phyloP scores from a whole-genome alignment of 208 protist genomes.

The Lotmaria passim region DNA sequence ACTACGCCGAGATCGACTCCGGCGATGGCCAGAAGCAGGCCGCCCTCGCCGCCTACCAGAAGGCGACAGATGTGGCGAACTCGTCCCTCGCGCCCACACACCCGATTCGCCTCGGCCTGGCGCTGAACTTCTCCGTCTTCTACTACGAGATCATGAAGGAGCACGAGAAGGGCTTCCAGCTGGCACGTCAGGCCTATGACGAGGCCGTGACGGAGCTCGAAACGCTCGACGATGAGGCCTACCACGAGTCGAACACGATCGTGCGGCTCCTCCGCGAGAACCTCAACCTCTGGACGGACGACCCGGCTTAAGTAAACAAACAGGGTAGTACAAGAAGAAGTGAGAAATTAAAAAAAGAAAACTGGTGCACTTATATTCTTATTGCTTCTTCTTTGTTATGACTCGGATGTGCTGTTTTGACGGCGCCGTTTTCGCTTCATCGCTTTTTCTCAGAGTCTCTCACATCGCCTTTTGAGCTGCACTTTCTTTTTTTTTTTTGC shows the following conservation, averaged over 20 bases:
- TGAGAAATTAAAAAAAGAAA: background rate
- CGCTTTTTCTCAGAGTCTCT: too few species aligned
- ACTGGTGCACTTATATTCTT: background rate
- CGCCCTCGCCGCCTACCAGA: slow-evolving; percentile 90
- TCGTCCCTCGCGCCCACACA: slow-evolving; percentile 94
- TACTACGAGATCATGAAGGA: slow-evolving; percentile 99
- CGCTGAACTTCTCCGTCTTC: slow-evolving; percentile 99
- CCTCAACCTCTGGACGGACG: slow-evolving; percentile 98
- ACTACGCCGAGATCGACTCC: slow-evolving; percentile 97
- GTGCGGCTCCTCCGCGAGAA: slow-evolving; percentile 99
- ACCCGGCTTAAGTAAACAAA: slow-evolving; percentile 57
- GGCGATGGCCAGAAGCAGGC: slow-evolving; percentile 86
- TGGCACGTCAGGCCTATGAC: slow-evolving; percentile 95
- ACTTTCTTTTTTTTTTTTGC: background rate
- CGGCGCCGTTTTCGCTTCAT: background rate
- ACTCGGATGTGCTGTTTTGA: background rate
- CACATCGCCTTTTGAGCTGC: background rate
- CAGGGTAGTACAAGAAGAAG: slow-evolving; percentile 2
- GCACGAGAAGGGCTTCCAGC: slow-evolving; percentile 93
- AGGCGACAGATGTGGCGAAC: slow-evolving; percentile 88
- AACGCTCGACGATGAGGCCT: slow-evolving; percentile 97
- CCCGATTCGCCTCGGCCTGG: slow-evolving; percentile 99
- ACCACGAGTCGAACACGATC: slow-evolving; percentile 99
- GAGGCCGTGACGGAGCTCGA: slow-evolving; percentile 98
- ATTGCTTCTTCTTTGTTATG: too few species aligned